Base-by-base conservation (phyloP, 495 filamentous ascomycete genomes). In the Podospora sp. region DNA sequence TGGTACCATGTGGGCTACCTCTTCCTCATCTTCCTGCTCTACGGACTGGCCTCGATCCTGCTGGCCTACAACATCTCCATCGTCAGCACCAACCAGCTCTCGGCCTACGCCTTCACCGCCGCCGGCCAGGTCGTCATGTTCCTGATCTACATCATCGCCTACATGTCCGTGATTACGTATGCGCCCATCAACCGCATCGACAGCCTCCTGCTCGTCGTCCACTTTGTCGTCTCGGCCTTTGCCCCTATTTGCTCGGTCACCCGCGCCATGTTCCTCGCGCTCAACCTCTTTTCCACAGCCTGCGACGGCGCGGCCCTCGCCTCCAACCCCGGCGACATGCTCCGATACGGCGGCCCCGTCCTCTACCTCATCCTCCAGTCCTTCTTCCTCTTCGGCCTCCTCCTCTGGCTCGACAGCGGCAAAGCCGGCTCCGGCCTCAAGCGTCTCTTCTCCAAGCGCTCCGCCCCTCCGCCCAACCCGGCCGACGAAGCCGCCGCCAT, bases 1-100 rank as follows among this genome's bases (percentile, higher is more conserved):
- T 95, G 89, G 89, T 94, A 89, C 71, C 81, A 89, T 69, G 75
- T 90, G 16, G 90, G 86, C 53, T 95, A 93, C 68, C 78, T 95
- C 11, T 94, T 92, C 71, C 75, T 92, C 25, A 83, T 95, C 29
- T 85, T 95, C 61, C 81, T 90, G 33, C 81, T 94, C 2, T 93
- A 93, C 76, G 91, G 91, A 0, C 75, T 94, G 20, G 84, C 89
- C 0, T 89, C 90, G 2, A 90, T 84, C 25, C 77, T 93, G 11
- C 77, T 89, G 33, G 83, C 90, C 1, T 96, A 96, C 77, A 81
- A 90, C 46, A 80, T 94, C 27, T 91, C 91, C 0, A 81, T 94
- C 2, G 84, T 92, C 66, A 62, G 73, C 65, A 71, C 71, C 25
- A 75, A 78, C 66, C 76, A 79, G 65, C 73, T 81, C 2, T 78